phyloP scores from a whole-genome alignment of 257 asterid genomes.

The Verbena officinalis region DNA sequence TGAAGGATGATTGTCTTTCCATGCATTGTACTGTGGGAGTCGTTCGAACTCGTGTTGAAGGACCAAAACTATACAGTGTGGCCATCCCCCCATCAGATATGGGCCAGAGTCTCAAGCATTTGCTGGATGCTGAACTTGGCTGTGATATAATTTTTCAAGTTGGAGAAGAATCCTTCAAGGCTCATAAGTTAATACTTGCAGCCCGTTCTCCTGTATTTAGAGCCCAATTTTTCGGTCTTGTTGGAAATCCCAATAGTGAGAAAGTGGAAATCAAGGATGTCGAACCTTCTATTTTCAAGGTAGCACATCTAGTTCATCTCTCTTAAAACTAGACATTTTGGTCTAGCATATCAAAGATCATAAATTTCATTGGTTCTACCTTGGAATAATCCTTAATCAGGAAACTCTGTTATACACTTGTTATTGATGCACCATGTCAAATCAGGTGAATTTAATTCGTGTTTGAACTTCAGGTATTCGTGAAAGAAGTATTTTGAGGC shows the following conservation, averaged over 20 bases:
- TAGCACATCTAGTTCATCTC: slow-evolving; percentile 30
- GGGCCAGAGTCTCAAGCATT: slow-evolving; percentile 70
- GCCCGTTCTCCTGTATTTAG: slow-evolving; percentile 95
- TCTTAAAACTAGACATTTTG: slow-evolving; percentile 20
- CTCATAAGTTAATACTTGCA: slow-evolving; percentile 88
- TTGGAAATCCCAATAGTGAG: slow-evolving; percentile 72
- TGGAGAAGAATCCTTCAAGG: slow-evolving; percentile 80
- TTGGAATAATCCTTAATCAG: not conserved
- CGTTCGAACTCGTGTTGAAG: slow-evolving; percentile 88
- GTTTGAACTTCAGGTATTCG: slow-evolving; percentile 5
- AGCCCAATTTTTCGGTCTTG: slow-evolving; percentile 89
- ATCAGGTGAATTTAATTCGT: slow-evolving; percentile 11
- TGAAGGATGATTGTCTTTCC: slow-evolving; percentile 84
- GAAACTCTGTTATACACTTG: slow-evolving; percentile 2
- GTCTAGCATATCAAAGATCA: not conserved
- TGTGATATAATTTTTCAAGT: slow-evolving; percentile 75
- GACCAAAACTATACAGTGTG: slow-evolving; percentile 62
- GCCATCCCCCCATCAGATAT: slow-evolving; percentile 80
- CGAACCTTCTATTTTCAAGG: slow-evolving; percentile 90
- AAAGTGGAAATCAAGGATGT: slow-evolving; percentile 70
- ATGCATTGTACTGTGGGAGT: slow-evolving; percentile 96
- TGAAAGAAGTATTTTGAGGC: slow-evolving; percentile 12
- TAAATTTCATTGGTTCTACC: slow-evolving; percentile 1
- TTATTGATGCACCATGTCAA: slow-evolving; percentile 24
- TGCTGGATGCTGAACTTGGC: slow-evolving; percentile 72